Evolutionary conservation across 2,329 filamentous ascomycete genomes (phyloP).

Genomic region (Drechslera avenae): DNA sequence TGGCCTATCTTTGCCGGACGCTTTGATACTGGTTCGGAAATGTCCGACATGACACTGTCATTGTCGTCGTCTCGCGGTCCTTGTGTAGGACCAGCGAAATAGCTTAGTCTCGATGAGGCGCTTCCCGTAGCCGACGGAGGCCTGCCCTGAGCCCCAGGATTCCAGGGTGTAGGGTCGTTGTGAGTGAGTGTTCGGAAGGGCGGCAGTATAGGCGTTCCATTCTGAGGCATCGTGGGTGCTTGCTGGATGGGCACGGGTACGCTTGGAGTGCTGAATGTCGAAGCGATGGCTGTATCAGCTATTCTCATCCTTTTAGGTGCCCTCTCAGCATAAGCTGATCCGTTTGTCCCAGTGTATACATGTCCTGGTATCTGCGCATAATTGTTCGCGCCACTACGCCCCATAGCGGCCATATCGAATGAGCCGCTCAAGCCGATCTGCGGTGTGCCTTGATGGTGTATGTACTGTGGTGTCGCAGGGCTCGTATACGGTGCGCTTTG

Average conservation of each 20-base stretch:
- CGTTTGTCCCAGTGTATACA: neutral
- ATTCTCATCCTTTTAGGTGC: slow-evolving; percentile 34
- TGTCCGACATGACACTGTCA: slow-evolving; percentile 14
- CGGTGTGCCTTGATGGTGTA: neutral
- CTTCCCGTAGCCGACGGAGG: neutral
- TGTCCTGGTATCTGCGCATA: slow-evolving; percentile 4
- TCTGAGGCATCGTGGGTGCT: too few species aligned
- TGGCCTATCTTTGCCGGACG: neutral
- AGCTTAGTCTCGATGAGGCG: neutral
- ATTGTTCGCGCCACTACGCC: neutral
- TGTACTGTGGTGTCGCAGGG: neutral
- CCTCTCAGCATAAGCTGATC: neutral
- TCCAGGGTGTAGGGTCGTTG: neutral
- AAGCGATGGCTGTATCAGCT: neutral
- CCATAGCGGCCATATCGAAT: neutral
- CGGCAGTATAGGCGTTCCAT: neutral
- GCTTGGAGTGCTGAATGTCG: neutral
- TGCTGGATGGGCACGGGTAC: neutral
- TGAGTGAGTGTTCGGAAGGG: neutral
- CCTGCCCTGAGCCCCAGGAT: slow-evolving; percentile 11
- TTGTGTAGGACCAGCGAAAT: slow-evolving; percentile 3
- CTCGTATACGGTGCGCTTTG: neutral
- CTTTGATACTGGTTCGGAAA: neutral
- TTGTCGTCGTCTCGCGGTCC: slow-evolving; percentile 8
- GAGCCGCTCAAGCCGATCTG: neutral